Evolutionary conservation across 1,284 basidiomycete genomes (phyloP), one percentile per base, ranked within the genome.

Genomic region (Malassezia arunalokei): DNA sequence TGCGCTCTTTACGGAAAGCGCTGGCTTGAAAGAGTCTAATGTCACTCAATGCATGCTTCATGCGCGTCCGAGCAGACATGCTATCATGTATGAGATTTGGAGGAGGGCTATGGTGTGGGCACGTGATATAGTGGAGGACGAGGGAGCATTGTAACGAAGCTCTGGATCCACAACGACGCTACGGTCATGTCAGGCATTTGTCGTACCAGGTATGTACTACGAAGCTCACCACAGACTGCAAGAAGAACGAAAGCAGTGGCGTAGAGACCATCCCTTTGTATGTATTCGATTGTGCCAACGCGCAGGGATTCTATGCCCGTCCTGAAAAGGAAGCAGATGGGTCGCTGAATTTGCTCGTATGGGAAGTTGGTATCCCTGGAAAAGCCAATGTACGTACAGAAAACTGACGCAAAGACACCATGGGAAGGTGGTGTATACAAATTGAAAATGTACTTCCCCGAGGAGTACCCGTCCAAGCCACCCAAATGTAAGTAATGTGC

Each of bases 251-350:
- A 98, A 98, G 77, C 88, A 94, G 69, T 99, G 94, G 94, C 78
- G 94, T 59, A 96, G 92, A 75, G 94, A 99, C 68, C 94, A 98
- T 76, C 94, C 94, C 43, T 96, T 94, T 68, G 92, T 96, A 76
- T 75, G 89, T 82, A 3, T 7, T 8, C 6, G 17, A 12, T 20
- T n/a, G 3, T 31, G 17, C 29, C 7, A 15, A 35, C 20, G n/a
- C 40, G 12, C 71, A 98, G 92, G 91, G 91, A 63, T 98, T 98
- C 78, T 95, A 86, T 70, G 92, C 92, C 43, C 85, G 87, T 71
- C 92, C 92, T 28, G 78, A 80, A 46, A 96, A 96, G 76, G 80
- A 82, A 33, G 74, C 82, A 38, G 92, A 98, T 76, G 90, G 91
- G 29, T 86, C 89, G 3, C 83, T 96, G 79, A 91, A 98, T 75